These are phyloP conservation scores for Fusarium sulawesiense DNA, from an alignment of 2,329 filamentous ascomycete species.

Conservation along the genomic window DNA sequence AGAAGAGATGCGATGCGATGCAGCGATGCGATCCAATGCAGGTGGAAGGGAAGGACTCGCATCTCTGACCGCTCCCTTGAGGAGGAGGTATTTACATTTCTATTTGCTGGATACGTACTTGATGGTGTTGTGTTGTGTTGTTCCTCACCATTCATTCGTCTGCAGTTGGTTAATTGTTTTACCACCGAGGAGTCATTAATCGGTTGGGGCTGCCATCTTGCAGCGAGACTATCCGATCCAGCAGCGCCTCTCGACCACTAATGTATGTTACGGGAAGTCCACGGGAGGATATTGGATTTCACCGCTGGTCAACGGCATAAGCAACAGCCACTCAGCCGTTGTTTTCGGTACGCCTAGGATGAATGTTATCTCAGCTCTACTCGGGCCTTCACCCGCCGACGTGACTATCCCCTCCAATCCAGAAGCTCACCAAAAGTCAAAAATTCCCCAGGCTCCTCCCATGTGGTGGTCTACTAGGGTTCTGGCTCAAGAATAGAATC, in stretches of 20 bases:
- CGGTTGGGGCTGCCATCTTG: slow-evolving; percentile 26
- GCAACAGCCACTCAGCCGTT: neutral
- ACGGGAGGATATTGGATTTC: slow-evolving; percentile 21
- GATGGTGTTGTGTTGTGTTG: slow-evolving; percentile 15
- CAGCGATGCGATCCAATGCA: slow-evolving; percentile 32
- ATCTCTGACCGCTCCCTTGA: slow-evolving; percentile 33
- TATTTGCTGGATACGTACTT: slow-evolving; percentile 25
- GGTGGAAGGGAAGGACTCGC: slow-evolving; percentile 25
- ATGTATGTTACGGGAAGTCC: slow-evolving; percentile 5
- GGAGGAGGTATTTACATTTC: slow-evolving; percentile 19
- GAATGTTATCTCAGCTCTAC: neutral
- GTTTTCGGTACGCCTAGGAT: neutral
- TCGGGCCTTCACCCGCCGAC: slow-evolving; percentile 7
- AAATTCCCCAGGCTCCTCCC: neutral
- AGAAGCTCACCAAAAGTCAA: slow-evolving; percentile 6
- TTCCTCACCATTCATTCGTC: slow-evolving; percentile 17
- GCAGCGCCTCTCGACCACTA: slow-evolving; percentile 20
- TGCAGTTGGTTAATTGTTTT: slow-evolving; percentile 22
- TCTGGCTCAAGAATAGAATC: slow-evolving; percentile 4
- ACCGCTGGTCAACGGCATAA: slow-evolving; percentile 31
- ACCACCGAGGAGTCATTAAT: slow-evolving; percentile 23
- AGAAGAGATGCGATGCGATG: slow-evolving; percentile 20
- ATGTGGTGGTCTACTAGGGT: slow-evolving; percentile 12
- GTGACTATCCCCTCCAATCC: slow-evolving; percentile 21
- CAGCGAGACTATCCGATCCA: slow-evolving; percentile 28